Conservation (phyloP, 2,329 filamentous ascomycete genomes). For the Clonostachys solani region DNA sequence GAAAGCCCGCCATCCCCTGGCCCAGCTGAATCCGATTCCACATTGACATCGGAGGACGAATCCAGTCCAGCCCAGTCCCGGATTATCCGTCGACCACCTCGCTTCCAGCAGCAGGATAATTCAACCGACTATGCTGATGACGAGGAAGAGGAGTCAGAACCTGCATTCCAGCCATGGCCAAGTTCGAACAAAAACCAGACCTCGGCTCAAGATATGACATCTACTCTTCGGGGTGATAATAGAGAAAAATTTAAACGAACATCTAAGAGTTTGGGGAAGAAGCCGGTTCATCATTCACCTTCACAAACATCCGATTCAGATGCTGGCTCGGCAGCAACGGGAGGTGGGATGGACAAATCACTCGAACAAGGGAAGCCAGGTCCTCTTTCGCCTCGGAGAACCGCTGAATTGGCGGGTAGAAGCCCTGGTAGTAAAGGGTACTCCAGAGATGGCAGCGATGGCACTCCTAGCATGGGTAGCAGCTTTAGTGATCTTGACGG, state of each 20-base stretch:
- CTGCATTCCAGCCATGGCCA: constrained; percentile 47
- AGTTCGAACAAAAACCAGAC: constrained; percentile 23
- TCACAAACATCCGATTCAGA: constrained; percentile 63
- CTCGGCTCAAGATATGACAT: constrained; percentile 41
- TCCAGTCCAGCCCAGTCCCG: constrained; percentile 53
- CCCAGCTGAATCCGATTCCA: constrained; percentile 28
- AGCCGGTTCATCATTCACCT: constrained; percentile 23
- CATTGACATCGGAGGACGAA: constrained; percentile 37
- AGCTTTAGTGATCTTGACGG: constrained; percentile 84
- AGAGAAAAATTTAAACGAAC: constrained; percentile 11
- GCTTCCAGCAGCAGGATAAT: constrained; percentile 36
- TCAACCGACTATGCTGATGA: constrained; percentile 41
- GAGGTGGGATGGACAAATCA: constrained; percentile 7
- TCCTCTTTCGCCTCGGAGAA: constrained; percentile 54
- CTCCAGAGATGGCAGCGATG: constrained; percentile 63
- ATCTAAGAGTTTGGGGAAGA: constrained; percentile 9
- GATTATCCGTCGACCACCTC: constrained; percentile 55
- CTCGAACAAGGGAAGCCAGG: constrained; percentile 27
- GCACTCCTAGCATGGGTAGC: constrained; percentile 76
- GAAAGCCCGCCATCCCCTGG: constrained; percentile 23
- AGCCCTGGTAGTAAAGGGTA: constrained; percentile 44
- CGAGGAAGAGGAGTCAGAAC: constrained; percentile 51
- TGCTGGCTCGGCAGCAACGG: constrained; percentile 42
- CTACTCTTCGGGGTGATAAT: constrained; percentile 45
- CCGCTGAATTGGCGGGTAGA: constrained; percentile 51